Conservation (phyloP, 192 early-diverging fungal genomes). For the Umbelopsis ramanniana region DNA sequence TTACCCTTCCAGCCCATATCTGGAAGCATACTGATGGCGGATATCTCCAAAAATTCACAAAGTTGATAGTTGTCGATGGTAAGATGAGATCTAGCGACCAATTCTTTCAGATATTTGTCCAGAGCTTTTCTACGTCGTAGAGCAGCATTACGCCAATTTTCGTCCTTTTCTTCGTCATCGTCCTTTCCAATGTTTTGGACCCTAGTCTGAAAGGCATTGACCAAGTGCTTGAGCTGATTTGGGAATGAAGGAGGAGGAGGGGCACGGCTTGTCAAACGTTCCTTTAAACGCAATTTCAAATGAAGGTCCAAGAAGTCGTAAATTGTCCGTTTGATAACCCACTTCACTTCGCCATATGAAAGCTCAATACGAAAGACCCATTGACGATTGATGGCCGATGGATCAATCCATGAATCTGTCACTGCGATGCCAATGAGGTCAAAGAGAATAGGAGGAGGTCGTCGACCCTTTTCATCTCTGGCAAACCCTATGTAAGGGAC, state of each 20-base stretch:
- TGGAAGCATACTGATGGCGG: conserved; percentile 71
- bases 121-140: conserved; percentile 58
- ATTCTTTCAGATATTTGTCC: conserved; percentile 61
- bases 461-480: conserved; percentile 30
- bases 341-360: conserved; percentile 78
- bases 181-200: not conserved
- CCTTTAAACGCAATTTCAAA: conserved; percentile 55
- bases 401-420: conserved; percentile 35
- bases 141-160: conserved; percentile 41
- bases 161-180: conserved; percentile 12
- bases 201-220: conserved; percentile 1
- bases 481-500: conserved; percentile 28
- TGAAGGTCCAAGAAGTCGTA: conserved; percentile 73
- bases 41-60: conserved; percentile 79
- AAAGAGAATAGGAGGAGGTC: conserved; percentile 11
- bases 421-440: conserved; percentile 23
- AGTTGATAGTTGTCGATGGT: conserved; percentile 64
- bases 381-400: conserved; percentile 31
- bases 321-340: conserved; percentile 69
- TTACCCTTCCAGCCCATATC: conserved; percentile 89
- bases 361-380: conserved; percentile 44
- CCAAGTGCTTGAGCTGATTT: conserved; percentile 28
- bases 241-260: conserved; percentile 41
- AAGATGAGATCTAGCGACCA: conserved; percentile 68
- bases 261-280: conserved; percentile 34